Conservation (phyloP, 768 basidiomycete genomes). For the Lactarius tabidus region DNA sequence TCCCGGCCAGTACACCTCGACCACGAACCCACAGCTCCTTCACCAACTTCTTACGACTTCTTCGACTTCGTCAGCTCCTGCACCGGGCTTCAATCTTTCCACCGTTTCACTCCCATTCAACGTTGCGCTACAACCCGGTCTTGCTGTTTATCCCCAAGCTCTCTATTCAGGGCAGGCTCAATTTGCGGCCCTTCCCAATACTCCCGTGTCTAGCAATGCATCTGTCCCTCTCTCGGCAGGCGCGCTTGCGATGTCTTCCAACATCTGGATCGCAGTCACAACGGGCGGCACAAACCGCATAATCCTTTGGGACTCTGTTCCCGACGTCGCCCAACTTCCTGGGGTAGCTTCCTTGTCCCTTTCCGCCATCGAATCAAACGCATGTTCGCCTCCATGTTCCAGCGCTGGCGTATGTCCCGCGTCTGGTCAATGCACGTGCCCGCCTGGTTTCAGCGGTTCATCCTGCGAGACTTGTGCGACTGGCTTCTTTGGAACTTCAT, state of each 20-base stretch:
- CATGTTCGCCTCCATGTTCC: constrained; percentile 74
- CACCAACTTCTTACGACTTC: constrained; percentile 63
- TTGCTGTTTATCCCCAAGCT: constrained; percentile 58
- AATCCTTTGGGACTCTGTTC: constrained; percentile 74
- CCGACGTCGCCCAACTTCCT: constrained; percentile 70
- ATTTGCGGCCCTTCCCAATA: constrained; percentile 54
- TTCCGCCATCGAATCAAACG: constrained; percentile 65
- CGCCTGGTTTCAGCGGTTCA: constrained; percentile 68
- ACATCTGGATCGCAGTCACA: constrained; percentile 64
- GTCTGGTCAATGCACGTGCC: constrained; percentile 68
- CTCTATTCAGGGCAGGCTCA: constrained; percentile 63
- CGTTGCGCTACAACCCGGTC: constrained; percentile 60
- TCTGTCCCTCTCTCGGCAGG: constrained; percentile 43
- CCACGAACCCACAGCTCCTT: constrained; percentile 68
- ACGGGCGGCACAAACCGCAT: constrained; percentile 54
- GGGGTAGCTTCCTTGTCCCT: constrained; percentile 49
- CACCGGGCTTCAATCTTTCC: constrained; percentile 62
- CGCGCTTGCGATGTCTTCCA: constrained; percentile 65
- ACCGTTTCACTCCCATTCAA: constrained; percentile 60
- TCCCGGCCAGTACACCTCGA: constrained; percentile 70
- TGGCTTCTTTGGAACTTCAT: constrained; percentile 73
- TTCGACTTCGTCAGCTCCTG: constrained; percentile 53
- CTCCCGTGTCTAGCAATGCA: constrained; percentile 40
- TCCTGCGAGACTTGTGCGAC: constrained; percentile 74
- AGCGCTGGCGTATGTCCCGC: constrained; percentile 67